phyloP scores from a whole-genome alignment of 192 early-diverging fungal genomes.

The Backusella tarrabulga region DNA sequence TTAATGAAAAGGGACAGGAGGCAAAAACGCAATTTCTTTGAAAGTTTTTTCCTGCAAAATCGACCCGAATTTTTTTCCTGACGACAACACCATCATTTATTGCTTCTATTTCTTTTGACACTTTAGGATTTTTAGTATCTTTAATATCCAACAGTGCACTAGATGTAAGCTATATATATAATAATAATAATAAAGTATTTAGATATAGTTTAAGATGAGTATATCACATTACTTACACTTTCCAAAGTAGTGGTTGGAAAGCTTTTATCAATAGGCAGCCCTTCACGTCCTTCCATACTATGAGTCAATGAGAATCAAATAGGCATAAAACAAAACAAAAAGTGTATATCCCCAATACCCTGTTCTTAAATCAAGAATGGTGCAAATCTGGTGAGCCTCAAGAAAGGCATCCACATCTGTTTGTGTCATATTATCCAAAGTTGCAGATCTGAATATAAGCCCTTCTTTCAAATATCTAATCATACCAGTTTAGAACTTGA shows the following conservation, averaged over 20 bases:
- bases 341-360: conserved; percentile 10
- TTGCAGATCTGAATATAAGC: conserved; percentile 37
- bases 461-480: conserved; percentile 32
- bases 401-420: conserved; percentile 32
- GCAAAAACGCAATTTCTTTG: conserved; percentile 16
- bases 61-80: conserved; percentile 12
- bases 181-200: too few species aligned
- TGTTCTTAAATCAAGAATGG: conserved; percentile 42
- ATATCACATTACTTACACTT: conserved; percentile 3
- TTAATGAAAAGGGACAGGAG: conserved; percentile 5
- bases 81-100: background rate
- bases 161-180: background rate
- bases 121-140: background rate
- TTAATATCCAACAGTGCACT: background rate
- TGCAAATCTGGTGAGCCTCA: conserved; percentile 26
- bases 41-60: conserved; percentile 27
- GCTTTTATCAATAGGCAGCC: conserved; percentile 21
- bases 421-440: conserved; percentile 37
- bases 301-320: background rate
- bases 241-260: conserved; percentile 20
- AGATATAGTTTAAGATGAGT: background rate
- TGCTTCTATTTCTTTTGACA: background rate
- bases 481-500: background rate
- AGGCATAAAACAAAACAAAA: background rate
- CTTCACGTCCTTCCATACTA: conserved; percentile 8